Base-by-base conservation (phyloP, 495 filamentous ascomycete species). In the Penicillium verhagenii region DNA sequence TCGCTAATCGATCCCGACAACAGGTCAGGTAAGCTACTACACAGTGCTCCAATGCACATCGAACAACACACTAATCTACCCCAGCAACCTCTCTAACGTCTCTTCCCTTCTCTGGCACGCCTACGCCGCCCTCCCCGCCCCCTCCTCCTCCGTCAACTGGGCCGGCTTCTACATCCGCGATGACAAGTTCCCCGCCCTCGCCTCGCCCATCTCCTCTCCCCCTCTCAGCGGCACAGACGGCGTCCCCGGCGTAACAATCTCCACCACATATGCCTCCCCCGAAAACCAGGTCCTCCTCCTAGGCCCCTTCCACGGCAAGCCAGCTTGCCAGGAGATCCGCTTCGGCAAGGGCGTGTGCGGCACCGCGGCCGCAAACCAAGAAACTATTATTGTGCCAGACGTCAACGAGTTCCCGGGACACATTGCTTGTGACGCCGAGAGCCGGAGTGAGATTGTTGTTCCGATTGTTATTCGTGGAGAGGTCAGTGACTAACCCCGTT, bases 361-460 rank as follows among this genome's bases (percentile, higher is more conserved):
- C 0, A 75, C 87, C 0, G 92, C 90, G 2, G 92, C 90, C 0
- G 63, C 73, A 21, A 83, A 73, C 8, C 69, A 75, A 40, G 70
- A 73, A 47, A 93, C 86, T 3, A 81, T 92, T 48, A 62, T 96
- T 3, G 88, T 96, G 6, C 72, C 76, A 6, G 87, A 97, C 69
- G 90, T 96, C 10, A 71, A 84, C 20, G 54, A 72, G 38, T 96
- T 96, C 65, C 87, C 90, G 3, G 92, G 89, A 4, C 92, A 97
- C 72, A 96, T 97, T 67, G 90, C 92, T 6, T 96, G 92, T 65
- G 92, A 96, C 71, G 82, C 79, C 9, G 87, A 82, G 53, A 90
- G 84, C 53, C 83, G 78, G 67, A 95, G 91, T 70, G 92, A 97
- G 78, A 90, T 97, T 68, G 92, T 96, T 4, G 90, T 96, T 26